These are phyloP conservation scores for Fusarium compactum DNA, from an alignment of 2,329 filamentous ascomycete genomes.

Conservation along the genomic window DNA sequence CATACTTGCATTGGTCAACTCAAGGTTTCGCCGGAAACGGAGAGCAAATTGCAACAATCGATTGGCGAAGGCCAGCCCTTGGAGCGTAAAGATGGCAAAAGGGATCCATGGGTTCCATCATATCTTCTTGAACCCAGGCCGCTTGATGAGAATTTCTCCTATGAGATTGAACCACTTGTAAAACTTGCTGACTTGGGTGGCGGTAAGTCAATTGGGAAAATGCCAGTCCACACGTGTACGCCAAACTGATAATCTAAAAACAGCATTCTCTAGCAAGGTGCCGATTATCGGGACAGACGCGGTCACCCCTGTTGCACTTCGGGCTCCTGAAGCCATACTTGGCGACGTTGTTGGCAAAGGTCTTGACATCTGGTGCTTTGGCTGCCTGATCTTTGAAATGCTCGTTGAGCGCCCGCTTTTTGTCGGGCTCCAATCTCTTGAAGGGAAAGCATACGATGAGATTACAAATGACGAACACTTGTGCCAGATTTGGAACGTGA, in stretches of 20 bases:
- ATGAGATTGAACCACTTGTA: background rate
- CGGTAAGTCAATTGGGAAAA: background rate
- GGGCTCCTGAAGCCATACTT: background rate
- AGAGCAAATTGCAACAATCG: background rate
- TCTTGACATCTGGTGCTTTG: background rate
- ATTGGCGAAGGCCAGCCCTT: background rate
- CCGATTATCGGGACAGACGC: background rate
- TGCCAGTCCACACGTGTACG: too few species aligned
- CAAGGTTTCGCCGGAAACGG: background rate
- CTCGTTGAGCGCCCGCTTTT: background rate
- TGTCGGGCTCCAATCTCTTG: rapidly evolving
- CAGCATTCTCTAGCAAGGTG: background rate
- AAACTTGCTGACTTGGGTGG: background rate
- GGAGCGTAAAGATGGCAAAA: background rate
- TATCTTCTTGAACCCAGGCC: background rate
- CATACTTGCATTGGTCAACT: background rate
- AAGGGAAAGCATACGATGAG: background rate
- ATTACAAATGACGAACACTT: background rate
- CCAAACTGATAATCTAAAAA: too few species aligned
- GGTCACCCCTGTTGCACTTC: background rate
- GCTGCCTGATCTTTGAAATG: background rate
- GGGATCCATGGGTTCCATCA: background rate
- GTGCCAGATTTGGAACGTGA: background rate
- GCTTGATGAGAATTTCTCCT: background rate
- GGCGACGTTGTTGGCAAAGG: background rate